phyloP scores from a whole-genome alignment of 352 stramenopile genomes.

The Phytophthora ramorum region DNA sequence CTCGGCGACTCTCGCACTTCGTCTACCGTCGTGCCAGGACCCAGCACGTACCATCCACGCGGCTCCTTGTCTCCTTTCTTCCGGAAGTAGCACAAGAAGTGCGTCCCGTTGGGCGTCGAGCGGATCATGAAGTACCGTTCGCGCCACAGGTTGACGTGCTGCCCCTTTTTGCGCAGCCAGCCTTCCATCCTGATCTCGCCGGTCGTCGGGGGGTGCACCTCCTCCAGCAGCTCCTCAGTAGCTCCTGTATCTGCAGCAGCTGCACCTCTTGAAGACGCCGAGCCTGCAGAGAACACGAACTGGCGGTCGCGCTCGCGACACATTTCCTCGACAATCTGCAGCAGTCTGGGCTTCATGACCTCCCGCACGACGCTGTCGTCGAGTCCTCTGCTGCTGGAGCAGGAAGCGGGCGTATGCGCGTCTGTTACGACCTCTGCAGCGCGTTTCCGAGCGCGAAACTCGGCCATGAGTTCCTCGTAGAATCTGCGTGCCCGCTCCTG shows the following conservation, averaged over 20 bases:
- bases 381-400: constrained; percentile 37
- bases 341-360: constrained; percentile 77
- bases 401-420: constrained; percentile 1
- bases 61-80: constrained; percentile 87
- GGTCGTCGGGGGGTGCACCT: constrained; percentile 27
- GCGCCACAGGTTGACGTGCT: constrained; percentile 88
- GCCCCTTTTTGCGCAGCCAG: constrained; percentile 86
- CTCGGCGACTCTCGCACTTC: constrained; percentile 86
- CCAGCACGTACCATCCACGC: constrained; percentile 82
- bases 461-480: constrained; percentile 66
- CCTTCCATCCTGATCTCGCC: constrained; percentile 89
- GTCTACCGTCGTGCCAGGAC: constrained; percentile 81
- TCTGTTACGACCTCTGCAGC: constrained; percentile 30
- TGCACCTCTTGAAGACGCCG: constrained; percentile 16
- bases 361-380: constrained; percentile 70
- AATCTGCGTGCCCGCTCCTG: constrained; percentile 55
- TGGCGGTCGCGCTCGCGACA: constrained; percentile 71
- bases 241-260: constrained; percentile 11
- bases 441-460: constrained; percentile 46
- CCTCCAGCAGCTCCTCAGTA: constrained; percentile 1
- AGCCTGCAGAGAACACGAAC: constrained; percentile 13
- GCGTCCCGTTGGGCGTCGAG: constrained; percentile 77
- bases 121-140: constrained; percentile 91
- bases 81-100: constrained; percentile 87
- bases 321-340: constrained; percentile 81